These are phyloP conservation scores for Rhodotorula sp. DNA, from an alignment of 1,284 basidiomycete species.

Conservation along the genomic window DNA sequence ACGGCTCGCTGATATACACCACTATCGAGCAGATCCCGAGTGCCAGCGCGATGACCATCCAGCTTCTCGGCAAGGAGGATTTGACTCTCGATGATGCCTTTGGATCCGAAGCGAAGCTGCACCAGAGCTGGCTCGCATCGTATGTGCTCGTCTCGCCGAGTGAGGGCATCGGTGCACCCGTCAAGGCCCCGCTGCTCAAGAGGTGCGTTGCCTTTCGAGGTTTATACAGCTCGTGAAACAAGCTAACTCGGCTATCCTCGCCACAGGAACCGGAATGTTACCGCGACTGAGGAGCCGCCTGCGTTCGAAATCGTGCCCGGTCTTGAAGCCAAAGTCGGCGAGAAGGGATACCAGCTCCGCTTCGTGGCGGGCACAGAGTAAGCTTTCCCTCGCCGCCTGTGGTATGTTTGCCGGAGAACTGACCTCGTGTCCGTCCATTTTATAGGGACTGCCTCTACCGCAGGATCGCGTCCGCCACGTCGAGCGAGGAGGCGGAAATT, in stretches of 20 bases:
- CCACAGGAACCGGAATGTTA: conserved; percentile 26
- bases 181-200: conserved; percentile 69
- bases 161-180: conserved; percentile 55
- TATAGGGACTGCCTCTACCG: conserved; percentile 22
- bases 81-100: conserved; percentile 75
- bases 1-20: too few relatives aligned
- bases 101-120: conserved; percentile 56
- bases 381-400: not conserved
- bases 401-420: not conserved
- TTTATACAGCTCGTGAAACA: too few relatives aligned
- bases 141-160: conserved; percentile 64
- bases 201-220: conserved; percentile 20
- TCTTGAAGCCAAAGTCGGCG: conserved; percentile 32
- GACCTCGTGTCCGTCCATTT: not conserved
- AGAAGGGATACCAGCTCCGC: conserved; percentile 47
- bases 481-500: not conserved
- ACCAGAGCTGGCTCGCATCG: conserved; percentile 82
- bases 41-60: conserved; percentile 70
- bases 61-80: conserved; percentile 86
- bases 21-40: conserved; percentile 59
- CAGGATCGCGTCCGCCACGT: not conserved
- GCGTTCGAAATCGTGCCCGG: conserved; percentile 32
- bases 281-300: conserved; percentile 30
- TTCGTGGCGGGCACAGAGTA: conserved; percentile 50
- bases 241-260: not conserved